Conservation (phyloP, 179 eudicot species). For the Beta lomatogona region DNA sequence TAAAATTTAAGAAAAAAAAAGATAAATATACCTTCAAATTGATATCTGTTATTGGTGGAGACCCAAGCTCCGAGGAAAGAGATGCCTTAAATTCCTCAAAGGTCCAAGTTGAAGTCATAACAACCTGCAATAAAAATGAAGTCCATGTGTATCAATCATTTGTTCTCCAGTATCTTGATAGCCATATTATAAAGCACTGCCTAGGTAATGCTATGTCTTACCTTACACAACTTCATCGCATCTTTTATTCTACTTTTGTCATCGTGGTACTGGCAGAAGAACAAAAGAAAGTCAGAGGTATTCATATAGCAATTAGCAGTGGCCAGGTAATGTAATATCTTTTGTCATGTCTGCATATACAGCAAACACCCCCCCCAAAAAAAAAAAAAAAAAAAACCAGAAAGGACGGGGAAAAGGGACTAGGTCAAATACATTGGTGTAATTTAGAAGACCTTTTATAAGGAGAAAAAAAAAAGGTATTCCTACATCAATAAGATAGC, state of each 20-base stretch:
- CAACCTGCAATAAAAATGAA: conserved; percentile 47
- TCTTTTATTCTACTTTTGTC: conserved; percentile 86
- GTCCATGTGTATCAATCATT: not conserved
- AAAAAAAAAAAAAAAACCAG: too few relatives aligned
- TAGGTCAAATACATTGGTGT: too few relatives aligned
- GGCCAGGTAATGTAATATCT: not conserved
- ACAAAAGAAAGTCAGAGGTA: conserved; percentile 10
- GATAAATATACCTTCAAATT: conserved; percentile 64
- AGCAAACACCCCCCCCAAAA: too few relatives aligned
- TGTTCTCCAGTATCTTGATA: not conserved
- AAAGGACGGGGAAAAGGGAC: too few relatives aligned
- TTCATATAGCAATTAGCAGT: not conserved
- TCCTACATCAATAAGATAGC: too few relatives aligned
- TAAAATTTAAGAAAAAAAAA: not conserved
- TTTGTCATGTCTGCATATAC: too few relatives aligned
- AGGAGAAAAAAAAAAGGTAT: too few relatives aligned
- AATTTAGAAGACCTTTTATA: too few relatives aligned
- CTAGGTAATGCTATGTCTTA: conserved; percentile 25
- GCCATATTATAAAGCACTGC: not conserved
- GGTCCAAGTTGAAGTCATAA: conserved; percentile 60
- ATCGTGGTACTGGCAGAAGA: conserved; percentile 71
- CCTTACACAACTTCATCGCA: conserved; percentile 73
- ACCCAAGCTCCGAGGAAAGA: conserved; percentile 44
- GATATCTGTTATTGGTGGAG: conserved; percentile 60
- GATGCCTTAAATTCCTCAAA: conserved; percentile 78